These are phyloP conservation scores for Penicillium paneum DNA, from an alignment of 2,329 filamentous ascomycete genomes.

Conservation along the genomic window DNA sequence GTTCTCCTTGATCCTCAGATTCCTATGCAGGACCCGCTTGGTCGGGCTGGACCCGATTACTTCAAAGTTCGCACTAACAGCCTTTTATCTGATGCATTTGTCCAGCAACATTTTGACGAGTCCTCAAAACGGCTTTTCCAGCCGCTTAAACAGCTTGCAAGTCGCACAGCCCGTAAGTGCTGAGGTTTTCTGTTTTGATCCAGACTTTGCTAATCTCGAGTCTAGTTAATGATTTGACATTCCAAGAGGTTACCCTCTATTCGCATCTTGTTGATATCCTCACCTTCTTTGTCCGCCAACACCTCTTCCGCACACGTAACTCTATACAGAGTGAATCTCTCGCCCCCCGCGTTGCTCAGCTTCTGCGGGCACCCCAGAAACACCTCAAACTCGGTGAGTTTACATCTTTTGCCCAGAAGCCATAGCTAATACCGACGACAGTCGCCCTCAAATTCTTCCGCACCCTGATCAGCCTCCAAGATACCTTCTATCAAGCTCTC, in stretches of 20 bases:
- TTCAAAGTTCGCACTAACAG: slow-evolving; percentile 62
- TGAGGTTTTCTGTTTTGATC: not conserved
- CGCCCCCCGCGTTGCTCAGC: slow-evolving; percentile 72
- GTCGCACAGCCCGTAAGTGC: slow-evolving; percentile 53
- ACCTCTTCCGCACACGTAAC: slow-evolving; percentile 79
- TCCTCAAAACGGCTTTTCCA: slow-evolving; percentile 82
- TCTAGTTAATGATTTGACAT: slow-evolving; percentile 66
- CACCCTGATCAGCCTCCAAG: slow-evolving; percentile 76
- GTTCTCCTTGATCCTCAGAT: slow-evolving; percentile 77
- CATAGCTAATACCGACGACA: slow-evolving; percentile 32
- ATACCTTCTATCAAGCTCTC: slow-evolving; percentile 86
- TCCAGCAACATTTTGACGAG: slow-evolving; percentile 84
- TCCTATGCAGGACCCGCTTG: slow-evolving; percentile 57
- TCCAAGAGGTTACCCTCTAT: slow-evolving; percentile 85
- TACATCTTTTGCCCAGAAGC: not conserved
- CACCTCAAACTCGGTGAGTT: slow-evolving; percentile 80
- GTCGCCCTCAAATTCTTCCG: slow-evolving; percentile 93
- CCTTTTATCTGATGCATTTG: slow-evolving; percentile 78
- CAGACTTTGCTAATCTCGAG: slow-evolving; percentile 5
- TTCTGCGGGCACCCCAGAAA: slow-evolving; percentile 81
- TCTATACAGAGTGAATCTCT: slow-evolving; percentile 81
- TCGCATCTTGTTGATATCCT: slow-evolving; percentile 88
- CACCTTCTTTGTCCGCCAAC: slow-evolving; percentile 88
- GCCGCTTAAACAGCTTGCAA: slow-evolving; percentile 77
- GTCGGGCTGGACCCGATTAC: slow-evolving; percentile 64